Evolutionary conservation across 345 rosid genomes (phyloP).

Genomic region (Sonneratia alba): DNA sequence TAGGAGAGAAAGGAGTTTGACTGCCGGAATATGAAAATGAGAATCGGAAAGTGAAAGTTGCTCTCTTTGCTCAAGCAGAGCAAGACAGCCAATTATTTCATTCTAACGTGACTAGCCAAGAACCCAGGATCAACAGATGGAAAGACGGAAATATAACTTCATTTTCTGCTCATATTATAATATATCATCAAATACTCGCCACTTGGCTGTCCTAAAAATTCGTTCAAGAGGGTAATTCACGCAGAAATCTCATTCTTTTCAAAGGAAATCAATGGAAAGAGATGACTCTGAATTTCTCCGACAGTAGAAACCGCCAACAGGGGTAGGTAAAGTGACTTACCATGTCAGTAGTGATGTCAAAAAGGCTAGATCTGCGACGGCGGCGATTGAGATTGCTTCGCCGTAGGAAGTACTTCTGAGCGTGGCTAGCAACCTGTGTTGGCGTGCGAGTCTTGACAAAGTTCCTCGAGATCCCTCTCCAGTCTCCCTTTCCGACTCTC

Average conservation of each 20-base stretch:
- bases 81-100: background rate
- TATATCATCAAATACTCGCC: background rate
- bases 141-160: background rate
- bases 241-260: background rate
- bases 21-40: no score
- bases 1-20: no score
- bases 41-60: no score
- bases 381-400: constrained; percentile 78
- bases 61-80: background rate
- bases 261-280: background rate
- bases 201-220: background rate
- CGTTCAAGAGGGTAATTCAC: background rate
- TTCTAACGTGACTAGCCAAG: background rate
- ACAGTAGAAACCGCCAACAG: background rate
- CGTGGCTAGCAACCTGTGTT: constrained; percentile 96
- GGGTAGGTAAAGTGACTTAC: constrained; percentile 20
- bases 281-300: background rate
- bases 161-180: background rate
- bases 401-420: constrained; percentile 88
- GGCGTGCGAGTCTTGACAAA: constrained; percentile 85
- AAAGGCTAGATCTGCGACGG: constrained; percentile 85
- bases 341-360: constrained; percentile 77
- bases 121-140: background rate
- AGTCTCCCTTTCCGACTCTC: constrained; percentile 87
- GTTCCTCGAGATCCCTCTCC: constrained; percentile 88